Evolutionary conservation across 192 early-diverging fungal species (phyloP), one percentile per base, ranked within the genome.

Genomic region (Spinellus fusiger): DNA sequence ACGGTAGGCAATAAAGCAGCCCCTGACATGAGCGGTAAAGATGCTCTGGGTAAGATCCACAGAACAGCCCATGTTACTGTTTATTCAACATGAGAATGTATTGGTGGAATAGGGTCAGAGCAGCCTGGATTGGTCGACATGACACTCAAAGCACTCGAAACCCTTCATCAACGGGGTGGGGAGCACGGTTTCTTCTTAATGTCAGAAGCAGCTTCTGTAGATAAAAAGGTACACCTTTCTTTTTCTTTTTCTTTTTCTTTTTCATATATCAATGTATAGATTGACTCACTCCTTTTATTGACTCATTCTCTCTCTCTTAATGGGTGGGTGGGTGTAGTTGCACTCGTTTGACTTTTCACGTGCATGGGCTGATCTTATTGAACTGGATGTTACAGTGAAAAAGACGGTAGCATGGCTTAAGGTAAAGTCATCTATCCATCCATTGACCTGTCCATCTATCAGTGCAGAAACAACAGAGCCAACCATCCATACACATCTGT

Each of bases 131-230:
- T 84, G 1, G 75, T 76, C 28, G 65, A 79, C 34, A 86, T 86
- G 84, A 79, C 78, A 31, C 3, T 79, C 56, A 81, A 76, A 68
- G 84, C 80, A 52, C 73, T 86, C 40, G 74, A 86, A 23, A 72
- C 78, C 52, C 69, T 86, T 61, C 73, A 85, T 59, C 77, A 77
- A 67, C 77, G 77, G 31, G 66, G 73, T 61, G 79, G 77, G 70
- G 73, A 73, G 25, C 75, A 84, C 59, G 84, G 84, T 62, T 86
- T 69, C 66, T 86, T 83, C 77, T 57, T 86, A 50, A 82, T 86
- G 82, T 71, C 75, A 46, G 84, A 86, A 67, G 84, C 80, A 52
- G 84, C 82, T 26, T 77, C 80, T 27, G 73, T 86, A 46, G 84
- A 86, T 69, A 86, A 86, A 70, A 59, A 70, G 69, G 61, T 62